These are phyloP conservation scores for Globisporangium paroecandrum DNA, from an alignment of 352 stramenopile genomes.

Conservation along the genomic window DNA sequence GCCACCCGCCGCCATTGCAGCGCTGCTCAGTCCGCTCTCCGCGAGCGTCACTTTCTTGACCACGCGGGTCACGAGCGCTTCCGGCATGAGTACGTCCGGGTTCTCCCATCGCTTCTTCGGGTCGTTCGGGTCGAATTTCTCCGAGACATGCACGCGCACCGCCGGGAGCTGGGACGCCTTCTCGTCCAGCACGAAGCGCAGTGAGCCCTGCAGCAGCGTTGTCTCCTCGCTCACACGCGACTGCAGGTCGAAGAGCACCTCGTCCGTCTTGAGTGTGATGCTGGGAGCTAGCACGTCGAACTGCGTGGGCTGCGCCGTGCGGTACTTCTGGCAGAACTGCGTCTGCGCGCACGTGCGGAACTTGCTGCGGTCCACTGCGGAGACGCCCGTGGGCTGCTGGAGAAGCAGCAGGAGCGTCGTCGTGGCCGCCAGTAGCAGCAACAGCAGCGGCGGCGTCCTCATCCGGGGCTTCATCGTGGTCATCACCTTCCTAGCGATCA, in stretches of 20 bases:
- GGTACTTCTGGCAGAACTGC: conserved; percentile 93
- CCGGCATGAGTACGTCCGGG: conserved; percentile 36
- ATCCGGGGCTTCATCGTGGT: neutral
- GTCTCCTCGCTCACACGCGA: conserved; percentile 19
- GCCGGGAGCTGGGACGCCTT: conserved; percentile 34
- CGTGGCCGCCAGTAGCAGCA: neutral
- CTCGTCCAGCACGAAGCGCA: conserved; percentile 53
- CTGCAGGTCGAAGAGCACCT: conserved; percentile 48
- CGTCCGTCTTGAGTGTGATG: conserved; percentile 24
- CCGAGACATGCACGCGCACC: conserved; percentile 52
- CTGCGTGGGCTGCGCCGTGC: conserved; percentile 28
- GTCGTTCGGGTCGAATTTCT: conserved; percentile 55
- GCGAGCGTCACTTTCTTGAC: conserved; percentile 31
- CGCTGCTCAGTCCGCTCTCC: conserved; percentile 31
- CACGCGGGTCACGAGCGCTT: conserved; percentile 30
- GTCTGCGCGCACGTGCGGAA: conserved; percentile 98
- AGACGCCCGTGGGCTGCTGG: neutral
- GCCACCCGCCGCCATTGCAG: conserved; percentile 15
- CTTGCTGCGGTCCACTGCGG: conserved; percentile 95
- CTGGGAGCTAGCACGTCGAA: conserved; percentile 37
- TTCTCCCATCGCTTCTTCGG: conserved; percentile 59
- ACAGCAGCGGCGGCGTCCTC: neutral
- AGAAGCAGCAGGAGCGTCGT: conserved; percentile 4
- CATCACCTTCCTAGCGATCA: conserved; percentile 10
- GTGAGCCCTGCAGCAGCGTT: conserved; percentile 32